phyloP scores from a whole-genome alignment of 2,329 filamentous ascomycete genomes.

The Cladosporium oxysporum region DNA sequence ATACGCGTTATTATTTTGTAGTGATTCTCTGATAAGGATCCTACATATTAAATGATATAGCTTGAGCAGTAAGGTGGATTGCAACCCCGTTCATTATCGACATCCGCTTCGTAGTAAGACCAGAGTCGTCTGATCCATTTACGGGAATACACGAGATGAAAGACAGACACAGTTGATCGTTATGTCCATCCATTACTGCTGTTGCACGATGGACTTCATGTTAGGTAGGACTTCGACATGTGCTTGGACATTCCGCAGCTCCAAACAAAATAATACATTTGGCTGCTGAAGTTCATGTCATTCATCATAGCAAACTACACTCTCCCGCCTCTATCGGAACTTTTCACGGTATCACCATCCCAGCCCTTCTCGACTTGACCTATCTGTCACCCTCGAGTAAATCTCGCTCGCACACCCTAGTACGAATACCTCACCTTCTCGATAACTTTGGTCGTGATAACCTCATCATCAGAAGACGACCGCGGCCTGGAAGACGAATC shows the following conservation, averaged over 20 bases:
- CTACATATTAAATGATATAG: too few species aligned
- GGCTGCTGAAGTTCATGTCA: background rate
- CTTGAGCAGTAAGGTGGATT: too few species aligned
- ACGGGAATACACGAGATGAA: too few species aligned
- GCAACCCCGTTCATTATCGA: too few species aligned
- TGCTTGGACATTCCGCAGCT: background rate
- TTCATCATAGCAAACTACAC: background rate
- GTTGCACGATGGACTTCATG: background rate
- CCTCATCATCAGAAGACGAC: background rate
- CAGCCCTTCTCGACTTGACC: background rate
- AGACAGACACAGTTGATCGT: too few species aligned
- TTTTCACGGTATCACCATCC: background rate
- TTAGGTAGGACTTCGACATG: background rate
- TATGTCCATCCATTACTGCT: background rate
- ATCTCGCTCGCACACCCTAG: background rate
- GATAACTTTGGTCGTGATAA: background rate
- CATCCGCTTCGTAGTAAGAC: too few species aligned
- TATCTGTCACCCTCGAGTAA: background rate
- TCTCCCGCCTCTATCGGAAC: background rate
- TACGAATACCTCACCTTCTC: slow-evolving; percentile 4
- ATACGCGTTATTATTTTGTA: too few species aligned
- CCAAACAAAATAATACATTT: background rate
- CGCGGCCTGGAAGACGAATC: background rate
- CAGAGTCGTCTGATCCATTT: too few species aligned
- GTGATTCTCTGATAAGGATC: too few species aligned